phyloP scores from a whole-genome alignment of 2,329 filamentous ascomycete species.

The Colletotrichum agaves region DNA sequence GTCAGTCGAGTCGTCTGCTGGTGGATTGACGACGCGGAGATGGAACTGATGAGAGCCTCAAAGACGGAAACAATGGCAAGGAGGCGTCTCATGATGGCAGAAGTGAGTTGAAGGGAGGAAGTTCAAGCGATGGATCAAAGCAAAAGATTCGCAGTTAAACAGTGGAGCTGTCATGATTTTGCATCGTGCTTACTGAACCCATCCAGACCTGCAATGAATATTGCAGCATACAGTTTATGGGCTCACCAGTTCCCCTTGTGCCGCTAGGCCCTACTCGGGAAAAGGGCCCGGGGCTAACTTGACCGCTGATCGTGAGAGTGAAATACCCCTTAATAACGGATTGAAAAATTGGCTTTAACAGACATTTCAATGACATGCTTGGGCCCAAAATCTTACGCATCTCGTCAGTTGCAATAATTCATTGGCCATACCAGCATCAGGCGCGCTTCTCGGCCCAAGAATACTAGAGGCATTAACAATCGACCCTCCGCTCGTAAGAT shows the following conservation, averaged over 20 bases:
- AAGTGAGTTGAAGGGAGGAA: background rate
- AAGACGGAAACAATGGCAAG: background rate
- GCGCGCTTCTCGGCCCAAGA: too few relatives aligned
- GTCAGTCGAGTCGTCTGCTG: background rate
- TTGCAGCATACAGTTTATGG: background rate
- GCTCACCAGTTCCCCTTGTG: background rate
- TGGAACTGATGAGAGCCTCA: background rate
- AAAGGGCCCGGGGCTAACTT: background rate
- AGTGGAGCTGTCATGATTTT: background rate
- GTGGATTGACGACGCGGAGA: background rate
- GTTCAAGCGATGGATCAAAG: background rate
- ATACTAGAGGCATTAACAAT: too few relatives aligned
- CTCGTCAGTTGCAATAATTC: too few relatives aligned
- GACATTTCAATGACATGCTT: too few relatives aligned
- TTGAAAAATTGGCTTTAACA: too few relatives aligned
- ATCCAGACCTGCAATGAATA: background rate
- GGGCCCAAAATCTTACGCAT: too few relatives aligned
- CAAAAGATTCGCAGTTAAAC: too few relatives aligned
- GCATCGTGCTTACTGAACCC: background rate
- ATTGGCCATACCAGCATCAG: too few relatives aligned
- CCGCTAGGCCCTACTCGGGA: slow-evolving; percentile 17
- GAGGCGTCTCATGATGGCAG: background rate
- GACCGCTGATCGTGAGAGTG: background rate
- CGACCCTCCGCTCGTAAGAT: too few relatives aligned
- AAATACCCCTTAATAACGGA: too few relatives aligned